Conservation (phyloP, 176 grass and related monocot species). For the Puya raimondii region DNA sequence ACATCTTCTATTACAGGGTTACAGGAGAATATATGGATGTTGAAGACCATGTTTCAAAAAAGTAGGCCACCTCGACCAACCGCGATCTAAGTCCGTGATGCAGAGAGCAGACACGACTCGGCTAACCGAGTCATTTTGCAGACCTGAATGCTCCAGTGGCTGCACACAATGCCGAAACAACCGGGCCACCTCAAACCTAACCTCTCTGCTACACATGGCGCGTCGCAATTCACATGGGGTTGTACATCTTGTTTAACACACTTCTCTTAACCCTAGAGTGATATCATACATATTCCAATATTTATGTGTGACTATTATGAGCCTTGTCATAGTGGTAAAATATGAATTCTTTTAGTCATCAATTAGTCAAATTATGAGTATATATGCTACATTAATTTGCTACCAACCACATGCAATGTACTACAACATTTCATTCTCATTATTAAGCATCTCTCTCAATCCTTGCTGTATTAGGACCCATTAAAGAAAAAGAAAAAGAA, state of each 20-base stretch:
- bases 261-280: no score
- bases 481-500: no score
- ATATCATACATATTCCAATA: no score
- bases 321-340: no score
- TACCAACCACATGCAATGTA: conserved; percentile 12
- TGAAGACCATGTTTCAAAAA: conserved; percentile 6
- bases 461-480: no score
- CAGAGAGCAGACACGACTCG: neutral
- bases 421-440: no score
- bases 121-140: neutral
- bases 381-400: neutral
- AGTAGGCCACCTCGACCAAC: neutral
- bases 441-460: no score
- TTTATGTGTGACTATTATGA: no score
- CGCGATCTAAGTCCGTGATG: conserved; percentile 7
- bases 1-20: conserved; percentile 30
- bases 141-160: neutral
- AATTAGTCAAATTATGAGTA: no score
- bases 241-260: no score
- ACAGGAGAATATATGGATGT: conserved; percentile 57
- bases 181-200: neutral
- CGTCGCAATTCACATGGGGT: no score
- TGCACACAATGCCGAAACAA: neutral
- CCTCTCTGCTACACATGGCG: neutral
- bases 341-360: no score